A percentile compares a stretch with the other conserved stretches of the same genome.
Evolutionary conservation across 2,329 filamentous ascomycete genomes (phyloP).

Genomic region (Cytospora piceae): DNA sequence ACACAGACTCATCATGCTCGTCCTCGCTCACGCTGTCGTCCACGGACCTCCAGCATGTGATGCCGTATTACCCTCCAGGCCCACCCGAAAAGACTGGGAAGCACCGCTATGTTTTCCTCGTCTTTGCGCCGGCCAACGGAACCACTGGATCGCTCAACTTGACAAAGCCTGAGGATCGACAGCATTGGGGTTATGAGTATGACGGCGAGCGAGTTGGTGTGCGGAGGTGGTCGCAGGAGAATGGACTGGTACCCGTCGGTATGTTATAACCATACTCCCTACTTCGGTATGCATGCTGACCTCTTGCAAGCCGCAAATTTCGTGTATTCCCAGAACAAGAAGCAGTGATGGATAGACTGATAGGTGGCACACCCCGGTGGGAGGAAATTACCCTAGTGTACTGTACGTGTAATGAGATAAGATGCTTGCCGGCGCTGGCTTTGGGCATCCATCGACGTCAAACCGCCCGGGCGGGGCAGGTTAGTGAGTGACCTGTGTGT

Average conservation of each 20-base stretch:
- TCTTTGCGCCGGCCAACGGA: slow-evolving; percentile 45
- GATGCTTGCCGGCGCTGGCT: background rate
- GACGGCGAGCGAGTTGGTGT: slow-evolving; percentile 43
- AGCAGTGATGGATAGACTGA: slow-evolving; percentile 38
- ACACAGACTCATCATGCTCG: slow-evolving; percentile 29
- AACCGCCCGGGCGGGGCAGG: background rate
- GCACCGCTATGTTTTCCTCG: slow-evolving; percentile 49
- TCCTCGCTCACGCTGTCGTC: slow-evolving; percentile 8
- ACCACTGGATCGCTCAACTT: slow-evolving; percentile 42
- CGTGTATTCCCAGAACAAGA: slow-evolving; percentile 45
- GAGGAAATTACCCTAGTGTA: background rate
- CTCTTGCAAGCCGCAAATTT: slow-evolving; percentile 44
- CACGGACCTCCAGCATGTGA: slow-evolving; percentile 39
- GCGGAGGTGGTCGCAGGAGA: slow-evolving; percentile 45
- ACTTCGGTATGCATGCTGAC: background rate
- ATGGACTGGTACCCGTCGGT: slow-evolving; percentile 48
- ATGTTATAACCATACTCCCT: slow-evolving; percentile 32
- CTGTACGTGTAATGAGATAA: background rate
- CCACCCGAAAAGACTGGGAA: slow-evolving; percentile 48
- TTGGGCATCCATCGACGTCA: background rate
- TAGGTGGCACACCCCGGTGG: background rate
- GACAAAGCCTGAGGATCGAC: slow-evolving; percentile 42
- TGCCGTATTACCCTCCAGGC: slow-evolving; percentile 47
- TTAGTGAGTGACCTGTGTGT: background rate
- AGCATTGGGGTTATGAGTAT: slow-evolving; percentile 46